Base-by-base conservation (phyloP, 2,329 filamentous ascomycete species). In the Fonsecaea pedrosoi region DNA sequence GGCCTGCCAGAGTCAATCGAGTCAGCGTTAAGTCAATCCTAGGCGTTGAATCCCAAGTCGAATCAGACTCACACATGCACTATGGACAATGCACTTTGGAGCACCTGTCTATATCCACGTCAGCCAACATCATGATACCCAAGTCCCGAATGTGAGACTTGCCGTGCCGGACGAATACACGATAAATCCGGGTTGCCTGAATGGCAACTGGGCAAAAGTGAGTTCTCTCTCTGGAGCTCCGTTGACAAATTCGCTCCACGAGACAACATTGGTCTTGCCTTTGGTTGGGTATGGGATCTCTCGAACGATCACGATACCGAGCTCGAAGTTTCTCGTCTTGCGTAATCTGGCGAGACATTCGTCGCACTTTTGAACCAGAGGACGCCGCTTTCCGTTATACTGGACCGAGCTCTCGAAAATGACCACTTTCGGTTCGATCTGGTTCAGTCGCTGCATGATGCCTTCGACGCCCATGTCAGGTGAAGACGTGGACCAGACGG, bases 31-130 rank as follows among this genome's bases (percentile, higher is more conserved):
- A 60, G 34, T 9, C 21, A 35, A n/a, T 7, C 9, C 4, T 30
- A 4, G 6, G 9, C n/a, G 6, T 18, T 4, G 21, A 18, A 12
- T 32, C 30, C 30, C 30, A 32, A 5, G 30, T 6, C 30, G 30
- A 13, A 30, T 10, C 1, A 9, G 10, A 34, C 57, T 30, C 42
- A 50, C 77, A 12, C 77, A 76, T 3, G 75, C 75, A 0, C 87
- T 89, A 76, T 96, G 92, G 2, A 94, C 91, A 69, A 95, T 94
- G 66, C 91, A 92, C 74, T 95, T 95, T 15, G 92, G 92, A n/a
- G 85, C 87, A 4, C 92, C 92, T 0, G 92, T 95, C 42, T 50
- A 25, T 18, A 9, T 15, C 10, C 7, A n/a, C 9, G 54, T 57
- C 35, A 57, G 34, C 35, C 35, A 8, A 9, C 45, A 25, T 32